These are phyloP conservation scores for Heteromeles arbutifolia DNA, from an alignment of 306 rosid species.

Conservation along the genomic window DNA sequence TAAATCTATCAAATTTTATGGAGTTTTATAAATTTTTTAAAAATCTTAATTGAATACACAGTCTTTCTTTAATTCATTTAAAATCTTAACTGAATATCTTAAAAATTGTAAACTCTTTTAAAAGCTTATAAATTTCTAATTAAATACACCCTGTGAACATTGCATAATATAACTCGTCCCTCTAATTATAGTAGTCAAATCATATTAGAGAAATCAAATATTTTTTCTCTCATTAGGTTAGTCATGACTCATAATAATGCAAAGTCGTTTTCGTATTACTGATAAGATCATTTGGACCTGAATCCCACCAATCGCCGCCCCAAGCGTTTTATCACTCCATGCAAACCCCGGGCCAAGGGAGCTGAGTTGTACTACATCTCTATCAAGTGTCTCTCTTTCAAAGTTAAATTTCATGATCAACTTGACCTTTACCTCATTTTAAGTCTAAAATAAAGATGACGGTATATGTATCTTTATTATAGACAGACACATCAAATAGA, in stretches of 20 bases:
- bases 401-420: constrained; percentile 7
- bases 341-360: not conserved
- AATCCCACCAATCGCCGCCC: constrained; percentile 8
- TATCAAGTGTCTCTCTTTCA: not conserved
- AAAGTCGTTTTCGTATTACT: not conserved
- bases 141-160: too few relatives aligned
- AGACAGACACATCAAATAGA: too few relatives aligned
- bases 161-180: not conserved
- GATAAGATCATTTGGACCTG: constrained; percentile 3
- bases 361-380: not conserved
- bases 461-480: too few relatives aligned
- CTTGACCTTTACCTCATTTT: constrained; percentile 1
- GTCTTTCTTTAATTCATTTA: too few relatives aligned
- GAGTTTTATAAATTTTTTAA: too few relatives aligned
- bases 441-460: not conserved
- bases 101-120: too few relatives aligned
- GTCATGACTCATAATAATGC: not conserved
- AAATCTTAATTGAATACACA: too few relatives aligned
- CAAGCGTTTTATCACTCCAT: not conserved
- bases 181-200: not conserved
- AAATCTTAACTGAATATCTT: too few relatives aligned
- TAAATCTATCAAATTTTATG: too few relatives aligned
- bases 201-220: not conserved
- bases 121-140: too few relatives aligned
- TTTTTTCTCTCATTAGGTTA: not conserved